phyloP scores from a whole-genome alignment of 1,284 basidiomycete genomes.

The Anthracocystis setariae region DNA sequence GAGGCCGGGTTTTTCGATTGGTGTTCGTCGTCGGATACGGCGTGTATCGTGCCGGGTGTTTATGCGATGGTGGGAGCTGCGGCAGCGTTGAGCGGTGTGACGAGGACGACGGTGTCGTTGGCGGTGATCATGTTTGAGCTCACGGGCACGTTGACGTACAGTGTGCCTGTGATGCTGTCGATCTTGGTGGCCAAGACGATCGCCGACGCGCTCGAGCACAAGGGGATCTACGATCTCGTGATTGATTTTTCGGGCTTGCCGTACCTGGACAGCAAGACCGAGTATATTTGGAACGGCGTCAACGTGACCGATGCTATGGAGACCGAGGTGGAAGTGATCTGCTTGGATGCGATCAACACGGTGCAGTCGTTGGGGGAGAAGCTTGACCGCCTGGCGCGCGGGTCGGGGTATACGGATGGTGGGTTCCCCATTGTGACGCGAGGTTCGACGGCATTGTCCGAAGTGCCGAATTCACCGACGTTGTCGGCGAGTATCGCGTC shows the following conservation, averaged over 20 bases:
- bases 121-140: conserved; percentile 98
- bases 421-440: conserved; percentile 83
- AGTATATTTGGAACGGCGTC: conserved; percentile 78
- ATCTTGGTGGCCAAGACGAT: conserved; percentile 89
- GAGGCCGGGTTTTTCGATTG: conserved; percentile 74
- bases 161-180: conserved; percentile 88
- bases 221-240: conserved; percentile 93
- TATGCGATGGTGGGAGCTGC: conserved; percentile 85
- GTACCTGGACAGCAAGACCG: conserved; percentile 87
- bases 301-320: conserved; percentile 59
- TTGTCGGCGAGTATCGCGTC: conserved; percentile 30
- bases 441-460: conserved; percentile 4
- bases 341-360: conserved; percentile 75
- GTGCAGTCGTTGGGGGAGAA: conserved; percentile 74
- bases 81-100: conserved; percentile 79
- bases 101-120: conserved; percentile 85
- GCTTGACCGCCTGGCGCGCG: conserved; percentile 59
- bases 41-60: conserved; percentile 77
- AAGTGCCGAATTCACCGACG: conserved; percentile 7
- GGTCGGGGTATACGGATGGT: conserved; percentile 73
- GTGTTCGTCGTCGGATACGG: conserved; percentile 46
- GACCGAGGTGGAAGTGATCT: conserved; percentile 55
- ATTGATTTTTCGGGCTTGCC: conserved; percentile 78
- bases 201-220: conserved; percentile 85
- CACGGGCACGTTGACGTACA: conserved; percentile 91